A percentile compares a stretch with the other conserved stretches of the same genome.
These are phyloP conservation scores for Allium cepa DNA, from an alignment of 106 monocot species.

Conservation along the genomic window DNA sequence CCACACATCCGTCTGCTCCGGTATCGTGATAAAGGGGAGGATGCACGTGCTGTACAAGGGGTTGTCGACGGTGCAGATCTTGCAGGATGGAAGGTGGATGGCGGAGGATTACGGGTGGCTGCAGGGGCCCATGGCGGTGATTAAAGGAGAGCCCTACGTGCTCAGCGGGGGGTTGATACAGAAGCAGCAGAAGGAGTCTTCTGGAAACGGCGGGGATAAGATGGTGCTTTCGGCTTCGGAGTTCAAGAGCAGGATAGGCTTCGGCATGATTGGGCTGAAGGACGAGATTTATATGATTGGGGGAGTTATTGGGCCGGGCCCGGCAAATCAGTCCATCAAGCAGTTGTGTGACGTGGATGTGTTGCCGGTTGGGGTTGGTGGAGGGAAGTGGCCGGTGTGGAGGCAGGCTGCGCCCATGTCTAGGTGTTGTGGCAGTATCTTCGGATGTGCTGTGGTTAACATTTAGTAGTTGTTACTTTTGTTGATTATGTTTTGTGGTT, in stretches of 20 bases:
- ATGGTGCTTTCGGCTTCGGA: slow-evolving; percentile 54
- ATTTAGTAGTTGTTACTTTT: slow-evolving; percentile 16
- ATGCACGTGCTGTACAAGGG: slow-evolving; percentile 96
- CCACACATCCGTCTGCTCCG: slow-evolving; percentile 75
- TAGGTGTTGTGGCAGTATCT: slow-evolving; percentile 69
- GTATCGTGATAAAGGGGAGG: slow-evolving; percentile 59
- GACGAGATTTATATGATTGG: slow-evolving; percentile 80
- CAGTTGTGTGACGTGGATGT: slow-evolving; percentile 75
- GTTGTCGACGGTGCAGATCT: slow-evolving; percentile 70
- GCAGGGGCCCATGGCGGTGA: slow-evolving; percentile 78
- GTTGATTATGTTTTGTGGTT: background rate
- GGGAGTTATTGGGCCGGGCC: slow-evolving; percentile 87
- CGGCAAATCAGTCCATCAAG: slow-evolving; percentile 80
- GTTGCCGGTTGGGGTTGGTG: slow-evolving; percentile 37
- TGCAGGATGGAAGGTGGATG: slow-evolving; percentile 54
- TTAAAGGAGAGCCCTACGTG: slow-evolving; percentile 63
- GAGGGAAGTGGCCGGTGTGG: slow-evolving; percentile 66
- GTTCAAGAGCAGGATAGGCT: slow-evolving; percentile 81
- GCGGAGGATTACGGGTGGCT: slow-evolving; percentile 79
- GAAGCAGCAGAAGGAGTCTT: slow-evolving; percentile 30
- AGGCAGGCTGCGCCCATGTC: slow-evolving; percentile 68
- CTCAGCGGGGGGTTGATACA: slow-evolving; percentile 52
- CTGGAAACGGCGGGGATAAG: slow-evolving; percentile 27
- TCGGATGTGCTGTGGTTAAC: slow-evolving; percentile 66
- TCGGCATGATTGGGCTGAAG: slow-evolving; percentile 82